Evolutionary conservation across 2,329 filamentous ascomycete species (phyloP), one percentile per base, ranked within the genome.

Genomic region (Incumbomyces delicatus): DNA sequence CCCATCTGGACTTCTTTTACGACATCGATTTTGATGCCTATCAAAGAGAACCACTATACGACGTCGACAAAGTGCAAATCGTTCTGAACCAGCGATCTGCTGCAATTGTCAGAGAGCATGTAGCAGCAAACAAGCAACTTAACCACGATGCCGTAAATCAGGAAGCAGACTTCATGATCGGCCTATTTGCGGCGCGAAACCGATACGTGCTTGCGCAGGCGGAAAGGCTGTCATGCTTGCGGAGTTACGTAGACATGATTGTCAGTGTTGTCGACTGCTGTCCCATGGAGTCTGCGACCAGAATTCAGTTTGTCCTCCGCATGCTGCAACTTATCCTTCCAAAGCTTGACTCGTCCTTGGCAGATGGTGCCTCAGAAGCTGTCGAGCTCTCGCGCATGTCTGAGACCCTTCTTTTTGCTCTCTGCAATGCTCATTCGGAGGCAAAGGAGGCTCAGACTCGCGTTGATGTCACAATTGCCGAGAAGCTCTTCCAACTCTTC

Each of bases 401-500:
- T 69, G 92, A 57, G 77, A 88, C 62, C 70, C 82, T 65, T 54
- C 68, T 72, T 36, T 64, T 60, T 34, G 53, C 59, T 10, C 54
- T 64, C 6, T 57, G 58, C 7, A 54, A 47, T 32, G 60, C 51
- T 45, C 6, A 52, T 56, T n/a, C 57, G 55, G 27, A 53, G 63
- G 22, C 66, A 64, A 59, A 72, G 35, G 63, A 65, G 17, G 60
- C 61, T 27, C 65, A 66, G 53, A 69, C 66, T 11, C 62, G 65
- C 39, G 70, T 69, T 44, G 73, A 83, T 31, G 87, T 87, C 61
- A 74, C 90, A 20, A 80, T 92, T 30, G 85, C 87, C 60, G 90
- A 96, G 62, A 87, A 92, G 59, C 74, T 96, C 0, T 89, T 88
- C 60, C 85, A 95, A 60, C 76, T 96, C 3, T 95, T 98, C 72